Percentiles rank a stretch among this genome's conserved stretches.
Evolutionary conservation across 2,329 filamentous ascomycete genomes (phyloP).

Genomic region (Colletotrichum sp.): DNA sequence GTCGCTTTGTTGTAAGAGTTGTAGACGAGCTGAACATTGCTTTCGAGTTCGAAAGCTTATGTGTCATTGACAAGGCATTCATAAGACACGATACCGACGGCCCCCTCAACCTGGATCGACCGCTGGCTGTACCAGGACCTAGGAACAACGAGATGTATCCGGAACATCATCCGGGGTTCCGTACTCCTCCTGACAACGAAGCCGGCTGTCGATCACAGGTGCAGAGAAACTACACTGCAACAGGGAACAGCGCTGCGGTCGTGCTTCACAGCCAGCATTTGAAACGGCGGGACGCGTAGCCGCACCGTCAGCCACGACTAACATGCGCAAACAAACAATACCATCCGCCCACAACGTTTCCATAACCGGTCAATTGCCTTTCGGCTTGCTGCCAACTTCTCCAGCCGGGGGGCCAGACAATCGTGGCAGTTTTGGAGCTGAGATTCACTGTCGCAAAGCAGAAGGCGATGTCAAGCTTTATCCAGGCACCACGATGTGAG

Average conservation of each 20-base stretch:
- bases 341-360: background rate
- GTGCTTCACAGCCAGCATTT: conserved; percentile 1
- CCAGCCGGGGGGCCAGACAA: background rate
- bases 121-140: background rate
- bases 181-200: background rate
- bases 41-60: background rate
- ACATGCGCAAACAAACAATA: background rate
- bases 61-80: background rate
- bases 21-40: background rate
- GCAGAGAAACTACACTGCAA: background rate
- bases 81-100: background rate
- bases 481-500: background rate
- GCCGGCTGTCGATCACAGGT: background rate
- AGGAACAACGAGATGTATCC: background rate
- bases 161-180: background rate
- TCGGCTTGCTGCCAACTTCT: background rate
- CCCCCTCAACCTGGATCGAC: background rate
- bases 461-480: background rate
- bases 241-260: background rate
- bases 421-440: background rate
- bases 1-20: background rate
- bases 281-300: conserved; percentile 6
- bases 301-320: background rate
- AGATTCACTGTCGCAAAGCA: background rate
- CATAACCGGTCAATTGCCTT: background rate